A percentile compares a stretch with the other conserved stretches of the same genome.
Conservation (phyloP, 768 basidiomycete species). For the Boletellus ananas region DNA sequence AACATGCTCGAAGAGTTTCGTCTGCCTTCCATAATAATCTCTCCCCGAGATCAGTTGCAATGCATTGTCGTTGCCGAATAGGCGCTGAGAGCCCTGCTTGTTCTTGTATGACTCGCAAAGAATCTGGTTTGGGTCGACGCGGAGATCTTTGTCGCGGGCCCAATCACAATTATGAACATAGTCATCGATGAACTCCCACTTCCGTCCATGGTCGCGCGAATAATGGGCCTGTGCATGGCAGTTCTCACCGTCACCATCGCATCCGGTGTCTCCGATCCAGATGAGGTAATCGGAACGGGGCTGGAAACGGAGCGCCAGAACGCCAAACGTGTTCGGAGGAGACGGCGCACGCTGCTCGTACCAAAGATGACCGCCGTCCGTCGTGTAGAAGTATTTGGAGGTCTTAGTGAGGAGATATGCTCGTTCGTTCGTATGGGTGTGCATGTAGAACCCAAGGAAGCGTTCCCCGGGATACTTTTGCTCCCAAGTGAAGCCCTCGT, state of each 20-base stretch:
- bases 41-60: constrained; percentile 76
- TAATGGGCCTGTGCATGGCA: constrained; percentile 80
- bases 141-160: constrained; percentile 76
- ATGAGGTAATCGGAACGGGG: constrained; percentile 81
- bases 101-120: constrained; percentile 84
- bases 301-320: constrained; percentile 82
- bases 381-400: constrained; percentile 70
- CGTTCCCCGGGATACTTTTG: constrained; percentile 55
- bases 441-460: constrained; percentile 86
- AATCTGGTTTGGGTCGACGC: constrained; percentile 83
- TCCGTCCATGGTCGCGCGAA: constrained; percentile 69
- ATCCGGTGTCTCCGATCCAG: constrained; percentile 80
- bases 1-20: constrained; percentile 77
- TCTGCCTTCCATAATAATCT: constrained; percentile 67
- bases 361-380: constrained; percentile 78
- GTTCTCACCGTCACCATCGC: constrained; percentile 41
- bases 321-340: constrained; percentile 75
- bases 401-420: constrained; percentile 85
- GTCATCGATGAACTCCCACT: constrained; percentile 72
- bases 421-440: constrained; percentile 71
- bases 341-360: constrained; percentile 51
- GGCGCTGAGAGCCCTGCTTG: constrained; percentile 76
- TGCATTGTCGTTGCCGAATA: constrained; percentile 54
- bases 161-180: constrained; percentile 93
- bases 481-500: constrained; percentile 92